Conservation (phyloP, 345 rosid genomes). For the Acer yangbiense region DNA sequence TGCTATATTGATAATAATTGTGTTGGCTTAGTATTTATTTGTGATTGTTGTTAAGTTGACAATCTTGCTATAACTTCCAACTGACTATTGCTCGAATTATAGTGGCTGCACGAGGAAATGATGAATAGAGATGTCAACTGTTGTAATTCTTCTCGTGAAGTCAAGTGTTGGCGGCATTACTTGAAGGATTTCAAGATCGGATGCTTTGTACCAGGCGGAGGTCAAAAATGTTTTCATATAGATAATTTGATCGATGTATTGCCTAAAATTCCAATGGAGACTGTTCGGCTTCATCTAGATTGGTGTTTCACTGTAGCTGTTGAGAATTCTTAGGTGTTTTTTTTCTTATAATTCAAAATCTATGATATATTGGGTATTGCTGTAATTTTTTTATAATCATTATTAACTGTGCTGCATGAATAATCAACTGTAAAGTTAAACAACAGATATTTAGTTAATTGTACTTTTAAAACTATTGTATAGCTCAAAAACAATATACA, state of each 20-base stretch:
- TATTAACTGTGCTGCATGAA: no score
- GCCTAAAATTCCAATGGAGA: background rate
- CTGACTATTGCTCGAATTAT: background rate
- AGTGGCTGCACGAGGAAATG: background rate
- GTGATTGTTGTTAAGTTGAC: background rate
- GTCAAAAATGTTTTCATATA: no score
- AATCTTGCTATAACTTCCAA: background rate
- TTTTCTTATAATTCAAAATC: background rate
- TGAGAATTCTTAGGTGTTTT: background rate
- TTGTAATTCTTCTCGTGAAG: background rate
- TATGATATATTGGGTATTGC: no score
- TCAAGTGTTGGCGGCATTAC: slow-evolving; percentile 11
- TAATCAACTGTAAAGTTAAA: no score
- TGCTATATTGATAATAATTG: no score
- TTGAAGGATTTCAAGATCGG: background rate
- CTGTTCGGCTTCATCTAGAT: background rate
- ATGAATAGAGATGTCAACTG: background rate
- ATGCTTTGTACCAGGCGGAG: background rate
- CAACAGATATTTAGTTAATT: no score
- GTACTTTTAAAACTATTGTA: no score
- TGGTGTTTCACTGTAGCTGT: background rate
- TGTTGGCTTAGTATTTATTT: background rate
- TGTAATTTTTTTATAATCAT: no score
- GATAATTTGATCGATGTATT: background rate
- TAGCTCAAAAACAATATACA: no score